Evolutionary conservation across 768 basidiomycete genomes (phyloP).

Genomic region (Rhizopogon vesiculosus): DNA sequence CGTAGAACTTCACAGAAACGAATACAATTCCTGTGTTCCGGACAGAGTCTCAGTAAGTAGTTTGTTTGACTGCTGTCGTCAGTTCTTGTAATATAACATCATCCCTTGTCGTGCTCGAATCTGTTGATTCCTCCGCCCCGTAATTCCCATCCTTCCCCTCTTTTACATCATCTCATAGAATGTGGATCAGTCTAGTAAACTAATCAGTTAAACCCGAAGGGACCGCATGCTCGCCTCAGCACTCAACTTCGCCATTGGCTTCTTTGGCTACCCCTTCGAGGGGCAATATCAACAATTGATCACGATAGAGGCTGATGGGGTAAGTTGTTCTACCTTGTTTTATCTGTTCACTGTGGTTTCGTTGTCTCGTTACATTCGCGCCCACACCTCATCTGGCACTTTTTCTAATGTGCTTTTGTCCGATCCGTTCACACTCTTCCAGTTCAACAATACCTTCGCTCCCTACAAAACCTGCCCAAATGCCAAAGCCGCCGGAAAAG

Average conservation of each 20-base stretch:
- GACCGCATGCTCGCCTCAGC: conserved; percentile 71
- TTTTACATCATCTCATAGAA: not conserved
- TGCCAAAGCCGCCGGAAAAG: conserved; percentile 38
- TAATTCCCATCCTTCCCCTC: not conserved
- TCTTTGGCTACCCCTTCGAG: conserved; percentile 72
- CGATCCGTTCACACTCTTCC: not conserved
- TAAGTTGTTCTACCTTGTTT: conserved; percentile 28
- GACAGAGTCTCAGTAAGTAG: conserved; percentile 64
- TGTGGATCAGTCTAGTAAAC: not conserved
- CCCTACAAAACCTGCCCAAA: conserved; percentile 85
- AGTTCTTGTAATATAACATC: not conserved
- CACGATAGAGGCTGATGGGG: conserved; percentile 61
- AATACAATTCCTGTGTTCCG: conserved; percentile 73
- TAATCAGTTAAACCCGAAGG: conserved; percentile 28
- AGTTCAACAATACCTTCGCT: conserved; percentile 84
- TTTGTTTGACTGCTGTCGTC: not conserved
- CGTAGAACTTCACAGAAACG: conserved; percentile 53
- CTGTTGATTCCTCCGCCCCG: not conserved
- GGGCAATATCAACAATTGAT: conserved; percentile 74
- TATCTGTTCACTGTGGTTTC: conserved; percentile 6
- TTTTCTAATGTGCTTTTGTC: not conserved
- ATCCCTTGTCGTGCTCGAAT: not conserved
- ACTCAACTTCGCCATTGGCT: conserved; percentile 65
- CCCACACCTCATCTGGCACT: not conserved
- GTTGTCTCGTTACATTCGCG: not conserved